Percentiles rank a stretch among this genome's conserved stretches.
Conservation (phyloP, 495 filamentous ascomycete species). For the Talaromyces ruber region DNA sequence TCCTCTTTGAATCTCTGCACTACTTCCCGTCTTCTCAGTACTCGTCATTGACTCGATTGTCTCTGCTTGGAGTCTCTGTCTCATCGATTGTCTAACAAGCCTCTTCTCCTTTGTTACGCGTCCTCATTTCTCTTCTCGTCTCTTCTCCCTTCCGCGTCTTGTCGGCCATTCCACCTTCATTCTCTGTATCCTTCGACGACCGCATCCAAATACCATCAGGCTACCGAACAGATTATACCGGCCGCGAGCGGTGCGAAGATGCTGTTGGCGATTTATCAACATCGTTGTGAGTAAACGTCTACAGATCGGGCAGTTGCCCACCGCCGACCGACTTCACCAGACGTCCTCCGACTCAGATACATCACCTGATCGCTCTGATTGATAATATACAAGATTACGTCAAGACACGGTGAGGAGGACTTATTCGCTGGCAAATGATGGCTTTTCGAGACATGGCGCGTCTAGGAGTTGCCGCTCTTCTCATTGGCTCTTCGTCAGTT, state of each 20-base stretch:
- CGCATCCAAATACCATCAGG: background rate
- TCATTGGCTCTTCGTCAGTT: background rate
- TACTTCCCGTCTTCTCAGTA: background rate
- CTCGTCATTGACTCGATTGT: background rate
- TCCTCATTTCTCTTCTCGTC: background rate
- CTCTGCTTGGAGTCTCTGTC: background rate
- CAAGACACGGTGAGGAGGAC: background rate
- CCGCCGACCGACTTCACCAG: background rate
- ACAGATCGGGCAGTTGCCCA: background rate
- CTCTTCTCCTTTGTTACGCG: background rate
- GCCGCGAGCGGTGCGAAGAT: conserved; percentile 1
- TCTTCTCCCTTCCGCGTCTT: background rate
- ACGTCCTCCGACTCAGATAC: background rate
- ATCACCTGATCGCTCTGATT: background rate
- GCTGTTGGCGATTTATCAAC: background rate
- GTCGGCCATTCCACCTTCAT: background rate
- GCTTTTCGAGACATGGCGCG: background rate
- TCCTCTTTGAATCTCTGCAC: background rate
- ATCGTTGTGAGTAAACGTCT: background rate
- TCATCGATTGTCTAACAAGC: background rate
- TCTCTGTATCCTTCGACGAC: background rate
- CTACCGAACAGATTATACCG: background rate
- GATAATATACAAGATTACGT: background rate
- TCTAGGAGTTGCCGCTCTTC: background rate
- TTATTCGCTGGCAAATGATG: background rate